Percentiles rank a stretch among this genome's conserved stretches.
Conservation (phyloP, 805 yeast genomes). For the Pichia occidentalis region DNA sequence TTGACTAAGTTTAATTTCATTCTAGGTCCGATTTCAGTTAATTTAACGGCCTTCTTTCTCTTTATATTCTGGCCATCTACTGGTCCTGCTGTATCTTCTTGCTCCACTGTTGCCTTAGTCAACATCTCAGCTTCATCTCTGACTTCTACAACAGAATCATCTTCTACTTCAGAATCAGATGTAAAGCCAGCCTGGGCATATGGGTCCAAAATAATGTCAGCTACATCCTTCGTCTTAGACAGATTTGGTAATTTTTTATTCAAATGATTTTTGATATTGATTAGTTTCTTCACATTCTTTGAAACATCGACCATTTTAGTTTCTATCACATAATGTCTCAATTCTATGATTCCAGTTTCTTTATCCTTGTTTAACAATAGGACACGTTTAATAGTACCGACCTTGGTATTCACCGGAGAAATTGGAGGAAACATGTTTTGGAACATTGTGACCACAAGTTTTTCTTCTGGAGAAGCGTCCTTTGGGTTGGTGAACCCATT, state of each 20-base stretch:
- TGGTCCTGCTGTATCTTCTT: constrained; percentile 11
- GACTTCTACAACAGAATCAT: constrained; percentile 73
- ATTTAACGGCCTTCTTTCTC: constrained; percentile 78
- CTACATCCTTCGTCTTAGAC: constrained; percentile 60
- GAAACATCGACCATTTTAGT: constrained; percentile 79
- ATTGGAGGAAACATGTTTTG: constrained; percentile 96
- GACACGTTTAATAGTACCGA: constrained; percentile 74
- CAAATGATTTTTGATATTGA: constrained; percentile 52
- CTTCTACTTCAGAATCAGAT: constrained; percentile 91
- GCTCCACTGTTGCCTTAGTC: constrained; percentile 21
- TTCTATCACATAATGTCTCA: constrained; percentile 85
- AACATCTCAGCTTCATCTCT: constrained; percentile 22
- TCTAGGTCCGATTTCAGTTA: constrained; percentile 92
- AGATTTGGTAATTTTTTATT: constrained; percentile 68
- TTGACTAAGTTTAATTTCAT: constrained; percentile 67
- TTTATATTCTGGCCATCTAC: constrained; percentile 18
- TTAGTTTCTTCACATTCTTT: constrained; percentile 62
- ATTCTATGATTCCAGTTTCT: constrained; percentile 65
- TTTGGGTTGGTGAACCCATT: constrained; percentile 79
- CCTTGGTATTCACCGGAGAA: constrained; percentile 74
- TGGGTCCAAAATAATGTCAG: constrained; percentile 79
- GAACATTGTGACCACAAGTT: constrained; percentile 78
- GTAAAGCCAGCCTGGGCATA: constrained; percentile 65
- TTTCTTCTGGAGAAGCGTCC: constrained; percentile 64
- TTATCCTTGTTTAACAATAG: constrained; percentile 70